Conservation (phyloP, 495 filamentous ascomycete species). For the Penicillium crystallinum region DNA sequence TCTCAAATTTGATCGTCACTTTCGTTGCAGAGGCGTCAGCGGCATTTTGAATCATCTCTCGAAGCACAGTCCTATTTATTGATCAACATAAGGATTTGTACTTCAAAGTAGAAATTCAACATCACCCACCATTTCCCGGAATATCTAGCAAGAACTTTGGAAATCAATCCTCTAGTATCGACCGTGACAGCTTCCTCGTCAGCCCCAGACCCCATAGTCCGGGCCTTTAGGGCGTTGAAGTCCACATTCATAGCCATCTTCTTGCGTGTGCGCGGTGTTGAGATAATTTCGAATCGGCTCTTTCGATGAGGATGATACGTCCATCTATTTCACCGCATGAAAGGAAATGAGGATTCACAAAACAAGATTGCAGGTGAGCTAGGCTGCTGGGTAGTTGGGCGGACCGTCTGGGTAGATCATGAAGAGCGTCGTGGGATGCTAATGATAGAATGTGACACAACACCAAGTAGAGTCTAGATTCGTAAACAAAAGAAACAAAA, state of each 20-base stretch:
- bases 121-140: conserved; percentile 72
- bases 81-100: conserved; percentile 3
- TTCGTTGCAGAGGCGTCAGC: conserved; percentile 89
- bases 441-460: neutral
- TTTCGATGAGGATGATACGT: neutral
- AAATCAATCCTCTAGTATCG: conserved; percentile 92
- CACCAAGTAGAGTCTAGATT: neutral
- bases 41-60: conserved; percentile 97
- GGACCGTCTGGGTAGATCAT: neutral
- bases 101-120: neutral
- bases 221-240: conserved; percentile 76
- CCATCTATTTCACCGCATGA: neutral
- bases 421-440: no score
- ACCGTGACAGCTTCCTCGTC: conserved; percentile 98
- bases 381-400: neutral
- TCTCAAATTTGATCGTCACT: conserved; percentile 88
- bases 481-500: neutral
- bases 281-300: no score
- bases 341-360: neutral
- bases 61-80: conserved; percentile 53
- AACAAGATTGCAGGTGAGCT: neutral
- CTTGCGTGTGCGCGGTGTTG: neutral
- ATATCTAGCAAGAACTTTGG: conserved; percentile 93
- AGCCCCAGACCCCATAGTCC: conserved; percentile 76
- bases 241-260: conserved; percentile 62